phyloP scores from a whole-genome alignment of 495 filamentous ascomycete species.

The Rusavskia elegans region DNA sequence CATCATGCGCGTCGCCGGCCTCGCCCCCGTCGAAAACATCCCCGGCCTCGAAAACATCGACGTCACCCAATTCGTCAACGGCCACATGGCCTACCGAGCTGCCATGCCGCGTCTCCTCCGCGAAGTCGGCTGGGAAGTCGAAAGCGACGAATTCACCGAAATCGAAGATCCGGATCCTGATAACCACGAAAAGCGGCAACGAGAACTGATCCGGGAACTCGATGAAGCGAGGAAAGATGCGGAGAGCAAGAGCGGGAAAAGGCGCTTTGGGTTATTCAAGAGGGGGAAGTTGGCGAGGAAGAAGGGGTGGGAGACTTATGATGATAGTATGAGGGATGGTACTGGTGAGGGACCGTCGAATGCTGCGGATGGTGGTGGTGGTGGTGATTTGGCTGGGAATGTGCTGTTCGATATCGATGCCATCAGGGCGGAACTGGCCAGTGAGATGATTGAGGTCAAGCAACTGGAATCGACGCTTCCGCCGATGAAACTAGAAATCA shows the following conservation, averaged over 20 bases:
- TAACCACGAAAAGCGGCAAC: constrained; percentile 71
- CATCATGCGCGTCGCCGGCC: constrained; percentile 79
- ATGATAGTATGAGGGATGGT: constrained; percentile 27
- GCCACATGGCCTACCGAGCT: constrained; percentile 91
- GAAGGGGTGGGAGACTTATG: constrained; percentile 93
- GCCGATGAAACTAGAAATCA: constrained; percentile 65
- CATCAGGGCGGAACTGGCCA: constrained; percentile 71
- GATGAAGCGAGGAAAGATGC: constrained; percentile 83
- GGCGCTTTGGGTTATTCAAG: constrained; percentile 64
- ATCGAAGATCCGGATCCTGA: constrained; percentile 97
- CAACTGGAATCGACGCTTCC: constrained; percentile 80
- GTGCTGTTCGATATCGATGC: constrained; percentile 95
- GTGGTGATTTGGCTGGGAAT: constrained; percentile 14
- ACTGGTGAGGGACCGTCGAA: constrained; percentile 15
- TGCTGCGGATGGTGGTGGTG: constrained; percentile 16
- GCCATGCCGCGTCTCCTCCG: constrained; percentile 80
- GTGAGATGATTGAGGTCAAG: constrained; percentile 56
- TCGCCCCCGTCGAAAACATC: constrained; percentile 62
- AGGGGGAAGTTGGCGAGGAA: constrained; percentile 59
- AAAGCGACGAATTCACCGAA: constrained; percentile 88
- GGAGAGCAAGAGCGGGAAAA: constrained; percentile 55
- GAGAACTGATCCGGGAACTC: constrained; percentile 89
- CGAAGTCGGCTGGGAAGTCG: constrained; percentile 74
- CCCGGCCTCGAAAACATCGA: constrained; percentile 81
- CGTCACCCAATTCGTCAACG: constrained; percentile 69